A percentile compares a stretch with the other conserved stretches of the same genome.
Evolutionary conservation across 768 basidiomycete species (phyloP).

Genomic region (Coprinopsis cinerea): DNA sequence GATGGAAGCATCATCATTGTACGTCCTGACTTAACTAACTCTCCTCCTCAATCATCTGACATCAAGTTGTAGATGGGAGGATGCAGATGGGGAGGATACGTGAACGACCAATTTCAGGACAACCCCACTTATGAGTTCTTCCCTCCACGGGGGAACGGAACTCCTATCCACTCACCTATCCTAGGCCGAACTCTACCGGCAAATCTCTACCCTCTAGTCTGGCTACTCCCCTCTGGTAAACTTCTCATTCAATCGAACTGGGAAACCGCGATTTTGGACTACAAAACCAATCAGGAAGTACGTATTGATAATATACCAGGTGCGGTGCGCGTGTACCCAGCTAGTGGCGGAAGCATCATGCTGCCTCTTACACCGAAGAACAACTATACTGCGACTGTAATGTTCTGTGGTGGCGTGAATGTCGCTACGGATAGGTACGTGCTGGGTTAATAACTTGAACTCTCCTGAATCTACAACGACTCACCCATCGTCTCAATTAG

Average conservation of each 20-base stretch:
- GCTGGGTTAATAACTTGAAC: neutral
- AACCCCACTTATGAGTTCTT: constrained; percentile 81
- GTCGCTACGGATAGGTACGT: constrained; percentile 39
- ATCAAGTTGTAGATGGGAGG: constrained; percentile 43
- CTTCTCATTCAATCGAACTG: constrained; percentile 58
- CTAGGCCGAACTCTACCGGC: constrained; percentile 62
- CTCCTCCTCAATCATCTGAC: neutral
- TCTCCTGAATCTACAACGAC: neutral
- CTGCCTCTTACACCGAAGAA: constrained; percentile 75
- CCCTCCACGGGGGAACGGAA: constrained; percentile 42
- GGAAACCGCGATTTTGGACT: constrained; percentile 58
- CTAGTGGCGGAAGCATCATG: constrained; percentile 70
- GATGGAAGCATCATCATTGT: constrained; percentile 61
- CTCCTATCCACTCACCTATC: constrained; percentile 56
- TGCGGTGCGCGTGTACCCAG: constrained; percentile 67
- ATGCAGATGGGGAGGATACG: constrained; percentile 58
- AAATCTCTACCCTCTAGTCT: constrained; percentile 72
- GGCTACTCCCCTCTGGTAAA: constrained; percentile 60
- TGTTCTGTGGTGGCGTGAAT: constrained; percentile 81
- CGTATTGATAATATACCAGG: constrained; percentile 56
- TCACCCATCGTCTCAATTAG: constrained; percentile 16
- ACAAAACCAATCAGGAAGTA: constrained; percentile 48
- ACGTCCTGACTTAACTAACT: constrained; percentile 13
- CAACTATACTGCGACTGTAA: constrained; percentile 73
- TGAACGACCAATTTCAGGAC: constrained; percentile 59